Evolutionary conservation across 2,329 filamentous ascomycete genomes (phyloP), one percentile per base, ranked within the genome.

Genomic region (Sclerotinia subarctica): DNA sequence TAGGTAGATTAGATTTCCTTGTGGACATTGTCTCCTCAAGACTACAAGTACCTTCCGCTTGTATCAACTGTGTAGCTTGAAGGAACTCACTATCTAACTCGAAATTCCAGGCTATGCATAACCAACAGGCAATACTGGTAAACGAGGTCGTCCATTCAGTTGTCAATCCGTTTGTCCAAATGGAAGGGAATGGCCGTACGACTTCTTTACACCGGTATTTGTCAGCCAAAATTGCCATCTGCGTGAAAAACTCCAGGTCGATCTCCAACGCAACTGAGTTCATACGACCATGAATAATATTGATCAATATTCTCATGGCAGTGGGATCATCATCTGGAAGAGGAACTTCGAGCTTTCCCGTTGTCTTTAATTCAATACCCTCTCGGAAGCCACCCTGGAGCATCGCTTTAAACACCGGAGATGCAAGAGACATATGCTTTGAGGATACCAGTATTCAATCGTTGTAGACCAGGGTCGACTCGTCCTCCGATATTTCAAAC

Each of bases 381-480:
- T 66, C 53, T 5, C 4, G 29, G 2, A 66, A 59, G 1, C 11
- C 10, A 1, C 46, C 54, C 13, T 66, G n/a, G 7, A 66, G 21
- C 64, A 66, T 59, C 8, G 54, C 64, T 11, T 53, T 60, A 2
- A 66, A 66, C 7, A 51, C 32, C 10, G 44, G 56, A 19, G 64
- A 66, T 4, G 54, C 64, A 10, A 66, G 17, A 29, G 19, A 26
- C 64, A 66, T 58, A 29, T 66, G 64, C 24, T 60, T 60, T 3
- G 54, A 66, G 15, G 64, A 66, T n/a, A 59, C 44, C 3, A 66
- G 24, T 24, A 62, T 35, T 1, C 4, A 19, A 19, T 32, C 38
- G 4, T 17, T 47, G 1, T 49, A 32, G 1, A 49, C 21, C 1
- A 15, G 44, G 8, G 6, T 10, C 5, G 42, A 29, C 1, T 49